These are phyloP conservation scores for Ophiocordyceps polyrhachis-furcata DNA, from an alignment of 2,329 filamentous ascomycete species.

Conservation along the genomic window DNA sequence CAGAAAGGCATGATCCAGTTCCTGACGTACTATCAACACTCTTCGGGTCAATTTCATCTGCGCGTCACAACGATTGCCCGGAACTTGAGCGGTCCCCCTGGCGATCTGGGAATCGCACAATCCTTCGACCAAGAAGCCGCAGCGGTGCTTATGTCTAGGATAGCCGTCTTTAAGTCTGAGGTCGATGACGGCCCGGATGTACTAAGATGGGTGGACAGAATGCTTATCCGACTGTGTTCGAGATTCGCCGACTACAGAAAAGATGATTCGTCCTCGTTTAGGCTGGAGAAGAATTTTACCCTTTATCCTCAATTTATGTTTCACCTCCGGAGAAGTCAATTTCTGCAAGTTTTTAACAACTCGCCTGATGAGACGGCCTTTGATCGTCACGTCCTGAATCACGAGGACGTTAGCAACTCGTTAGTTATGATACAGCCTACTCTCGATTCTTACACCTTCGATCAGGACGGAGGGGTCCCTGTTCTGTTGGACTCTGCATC, in stretches of 20 bases:
- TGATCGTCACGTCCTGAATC: conserved; percentile 89
- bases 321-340: conserved; percentile 89
- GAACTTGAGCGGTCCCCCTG: conserved; percentile 80
- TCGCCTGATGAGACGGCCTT: conserved; percentile 99
- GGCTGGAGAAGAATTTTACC: conserved; percentile 96
- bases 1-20: conserved; percentile 97
- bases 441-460: conserved; percentile 90
- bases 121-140: conserved; percentile 98
- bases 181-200: conserved; percentile 98
- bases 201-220: conserved; percentile 91
- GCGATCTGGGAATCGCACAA: conserved; percentile 85
- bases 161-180: conserved; percentile 96
- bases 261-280: conserved; percentile 93
- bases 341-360: conserved; percentile 98
- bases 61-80: conserved; percentile 87
- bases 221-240: conserved; percentile 92
- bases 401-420: conserved; percentile 92
- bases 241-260: conserved; percentile 96
- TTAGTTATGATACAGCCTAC: conserved; percentile 98
- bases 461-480: conserved; percentile 79
- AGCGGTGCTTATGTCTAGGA: conserved; percentile 95
- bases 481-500: conserved; percentile 94
- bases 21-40: conserved; percentile 95
- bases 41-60: conserved; percentile 87
- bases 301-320: conserved; percentile 99